These are phyloP conservation scores for Trametes punicea DNA, from an alignment of 768 basidiomycete genomes.

Conservation along the genomic window DNA sequence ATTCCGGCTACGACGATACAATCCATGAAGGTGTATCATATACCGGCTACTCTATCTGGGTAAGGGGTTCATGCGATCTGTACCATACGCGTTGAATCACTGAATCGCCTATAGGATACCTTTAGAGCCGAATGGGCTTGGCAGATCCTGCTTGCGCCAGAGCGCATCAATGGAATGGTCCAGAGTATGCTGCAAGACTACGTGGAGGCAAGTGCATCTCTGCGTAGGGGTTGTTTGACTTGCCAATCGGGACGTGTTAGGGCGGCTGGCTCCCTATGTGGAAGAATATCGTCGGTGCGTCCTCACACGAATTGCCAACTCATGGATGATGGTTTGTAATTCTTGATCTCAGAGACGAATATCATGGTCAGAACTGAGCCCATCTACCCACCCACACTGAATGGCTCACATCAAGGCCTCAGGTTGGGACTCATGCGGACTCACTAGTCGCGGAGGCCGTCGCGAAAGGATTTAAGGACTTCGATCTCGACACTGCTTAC, in stretches of 20 bases:
- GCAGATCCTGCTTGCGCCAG: conserved; percentile 73
- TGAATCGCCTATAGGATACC: conserved; percentile 54
- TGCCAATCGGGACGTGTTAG: conserved; percentile 25
- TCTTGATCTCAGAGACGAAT: conserved; percentile 56
- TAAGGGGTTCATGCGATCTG: conserved; percentile 28
- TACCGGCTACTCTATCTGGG: conserved; percentile 81
- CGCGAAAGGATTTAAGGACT: conserved; percentile 59
- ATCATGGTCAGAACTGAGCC: conserved; percentile 55
- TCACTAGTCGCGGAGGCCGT: conserved; percentile 73
- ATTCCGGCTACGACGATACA: conserved; percentile 70
- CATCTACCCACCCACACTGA: background rate
- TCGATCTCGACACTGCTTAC: conserved; percentile 64
- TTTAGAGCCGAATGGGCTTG: conserved; percentile 79
- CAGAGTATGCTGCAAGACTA: conserved; percentile 81
- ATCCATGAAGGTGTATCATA: conserved; percentile 69
- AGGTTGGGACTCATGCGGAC: conserved; percentile 79
- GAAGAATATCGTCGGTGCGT: conserved; percentile 74
- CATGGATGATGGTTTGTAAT: background rate
- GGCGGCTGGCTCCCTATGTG: conserved; percentile 89
- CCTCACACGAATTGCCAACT: background rate
- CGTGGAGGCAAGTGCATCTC: conserved; percentile 42
- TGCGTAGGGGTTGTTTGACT: background rate
- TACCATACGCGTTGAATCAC: background rate
- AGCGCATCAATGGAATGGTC: conserved; percentile 73
- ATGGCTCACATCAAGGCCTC: background rate